Base-by-base conservation (phyloP, 2,329 filamentous ascomycete species). In the Trichophyton mentagrophytes region DNA sequence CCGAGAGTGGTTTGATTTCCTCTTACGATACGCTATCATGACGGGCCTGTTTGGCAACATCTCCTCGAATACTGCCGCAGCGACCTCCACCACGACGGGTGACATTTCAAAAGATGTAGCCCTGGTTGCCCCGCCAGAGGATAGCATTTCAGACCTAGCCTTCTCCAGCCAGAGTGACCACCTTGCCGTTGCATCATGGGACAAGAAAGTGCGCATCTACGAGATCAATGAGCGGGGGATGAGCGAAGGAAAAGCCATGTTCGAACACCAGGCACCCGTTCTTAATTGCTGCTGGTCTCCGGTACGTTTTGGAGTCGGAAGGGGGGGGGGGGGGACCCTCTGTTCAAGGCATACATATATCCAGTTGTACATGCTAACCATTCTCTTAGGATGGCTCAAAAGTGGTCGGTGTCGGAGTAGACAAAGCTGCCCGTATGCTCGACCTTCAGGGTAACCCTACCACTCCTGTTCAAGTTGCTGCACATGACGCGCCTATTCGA, bases 171-270 rank as follows among this genome's bases (percentile, higher is more conserved):
- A 80, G 59, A 82, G 77, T 66, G 90, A 97, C 68, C 88, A 95
- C 71, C 80, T 99, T 17, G 90, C 92, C 25, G 89, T 96, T 40
- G 80, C 90, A 56, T 96, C 90, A 68, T 99, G 93, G 93, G 93
- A 99, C 76, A 95, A 95, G 79, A 95, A 96, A 74, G 90, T 97
- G 65, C 87, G 91, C 70, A 92, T 99, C 71, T 99, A 97, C 77
- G 90, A 97, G 74, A 90, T 97, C 71, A 84, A 86, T 65, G 77
- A 76, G 61, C 84, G 84, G 66, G 90, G 90, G 49, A 83, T 88
- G 71, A 92, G 88, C 69, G 84, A 90, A 71, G 90, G 90, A 57
- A 92, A 91, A 70, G 90, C 90, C 64, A 78, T 87, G 62, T 95
- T 93, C 70, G 88, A 95, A 67, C 89, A 95, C 75, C 87, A 90